Percentiles rank a stretch among this genome's conserved stretches.
phyloP scores from a whole-genome alignment of 768 basidiomycete genomes.

The Tylopilus sp. region DNA sequence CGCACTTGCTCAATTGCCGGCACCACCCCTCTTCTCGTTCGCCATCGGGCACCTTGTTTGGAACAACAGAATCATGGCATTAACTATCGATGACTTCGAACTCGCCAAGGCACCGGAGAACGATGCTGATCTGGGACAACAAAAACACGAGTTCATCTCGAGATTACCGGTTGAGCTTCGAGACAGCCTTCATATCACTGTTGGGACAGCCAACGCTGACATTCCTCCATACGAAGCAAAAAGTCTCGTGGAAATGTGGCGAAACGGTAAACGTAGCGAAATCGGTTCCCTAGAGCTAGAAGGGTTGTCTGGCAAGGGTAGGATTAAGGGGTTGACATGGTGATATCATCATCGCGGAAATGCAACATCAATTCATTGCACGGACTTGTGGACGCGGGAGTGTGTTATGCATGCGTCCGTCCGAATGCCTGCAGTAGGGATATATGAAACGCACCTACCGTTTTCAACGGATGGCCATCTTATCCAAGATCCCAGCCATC shows the following conservation, averaged over 20 bases:
- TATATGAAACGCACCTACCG: no score
- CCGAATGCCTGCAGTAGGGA: no score
- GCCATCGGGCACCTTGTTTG: slow-evolving; percentile 63
- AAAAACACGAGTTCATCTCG: slow-evolving; percentile 46
- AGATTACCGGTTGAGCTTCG: slow-evolving; percentile 45
- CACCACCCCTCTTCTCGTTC: slow-evolving; percentile 58
- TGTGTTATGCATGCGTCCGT: no score
- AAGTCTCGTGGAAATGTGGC: slow-evolving; percentile 57
- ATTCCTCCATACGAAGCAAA: slow-evolving; percentile 69
- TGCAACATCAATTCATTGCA: neutral
- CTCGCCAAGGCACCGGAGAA: slow-evolving; percentile 33
- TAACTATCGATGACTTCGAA: slow-evolving; percentile 61
- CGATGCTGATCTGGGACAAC: slow-evolving; percentile 29
- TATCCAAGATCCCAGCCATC: no score
- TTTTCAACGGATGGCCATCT: no score
- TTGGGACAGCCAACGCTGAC: slow-evolving; percentile 59
- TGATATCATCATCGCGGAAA: slow-evolving; percentile 1
- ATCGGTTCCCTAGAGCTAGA: slow-evolving; percentile 29
- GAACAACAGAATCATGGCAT: slow-evolving; percentile 77
- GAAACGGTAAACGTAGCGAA: slow-evolving; percentile 31
- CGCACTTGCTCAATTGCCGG: slow-evolving; percentile 11
- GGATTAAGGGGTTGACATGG: slow-evolving; percentile 26
- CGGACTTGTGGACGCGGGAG: no score
- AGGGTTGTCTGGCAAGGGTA: slow-evolving; percentile 28
- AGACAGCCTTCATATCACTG: slow-evolving; percentile 74